Percentiles rank a stretch among this genome's conserved stretches.
Evolutionary conservation across 345 rosid species (phyloP).

Genomic region (Noccaea bulbosa): DNA sequence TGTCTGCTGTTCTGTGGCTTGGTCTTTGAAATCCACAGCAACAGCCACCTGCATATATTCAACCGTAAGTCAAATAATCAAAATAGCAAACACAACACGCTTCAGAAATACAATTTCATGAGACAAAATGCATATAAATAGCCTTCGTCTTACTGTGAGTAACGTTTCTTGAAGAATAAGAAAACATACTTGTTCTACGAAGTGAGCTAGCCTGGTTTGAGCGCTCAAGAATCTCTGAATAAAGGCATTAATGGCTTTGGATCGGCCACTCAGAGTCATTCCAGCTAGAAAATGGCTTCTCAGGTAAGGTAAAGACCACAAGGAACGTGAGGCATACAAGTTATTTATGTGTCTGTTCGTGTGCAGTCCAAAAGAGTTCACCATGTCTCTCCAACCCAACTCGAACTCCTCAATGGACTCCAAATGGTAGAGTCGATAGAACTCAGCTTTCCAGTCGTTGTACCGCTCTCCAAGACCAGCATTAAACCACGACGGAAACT

Average conservation of each 20-base stretch:
- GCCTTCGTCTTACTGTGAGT: conserved; percentile 2
- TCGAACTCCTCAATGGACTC: conserved; percentile 87
- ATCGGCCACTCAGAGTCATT: conserved; percentile 73
- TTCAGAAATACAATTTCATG: not conserved
- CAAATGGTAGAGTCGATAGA: conserved; percentile 77
- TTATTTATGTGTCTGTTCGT: conserved; percentile 80
- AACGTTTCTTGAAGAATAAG: conserved; percentile 32
- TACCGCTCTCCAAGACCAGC: conserved; percentile 91
- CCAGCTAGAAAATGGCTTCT: conserved; percentile 89
- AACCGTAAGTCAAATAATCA: conserved; percentile 1
- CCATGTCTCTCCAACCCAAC: conserved; percentile 94
- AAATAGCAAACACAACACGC: not conserved
- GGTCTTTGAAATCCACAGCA: conserved; percentile 92
- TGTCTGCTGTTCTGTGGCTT: conserved; percentile 91
- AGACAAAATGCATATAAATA: conserved; percentile 2
- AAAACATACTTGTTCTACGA: conserved; percentile 80
- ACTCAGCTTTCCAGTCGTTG: conserved; percentile 94
- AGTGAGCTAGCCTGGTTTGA: conserved; percentile 87
- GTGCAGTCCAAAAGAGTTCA: conserved; percentile 75
- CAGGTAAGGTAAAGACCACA: conserved; percentile 91
- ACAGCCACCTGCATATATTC: conserved; percentile 65
- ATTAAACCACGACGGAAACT: conserved; percentile 96
- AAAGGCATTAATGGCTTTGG: conserved; percentile 85
- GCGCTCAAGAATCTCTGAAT: conserved; percentile 93
- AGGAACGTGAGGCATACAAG: conserved; percentile 65